These are phyloP conservation scores for Starmera stellimalicola DNA, from an alignment of 1,139 yeast genomes.

Conservation along the genomic window DNA sequence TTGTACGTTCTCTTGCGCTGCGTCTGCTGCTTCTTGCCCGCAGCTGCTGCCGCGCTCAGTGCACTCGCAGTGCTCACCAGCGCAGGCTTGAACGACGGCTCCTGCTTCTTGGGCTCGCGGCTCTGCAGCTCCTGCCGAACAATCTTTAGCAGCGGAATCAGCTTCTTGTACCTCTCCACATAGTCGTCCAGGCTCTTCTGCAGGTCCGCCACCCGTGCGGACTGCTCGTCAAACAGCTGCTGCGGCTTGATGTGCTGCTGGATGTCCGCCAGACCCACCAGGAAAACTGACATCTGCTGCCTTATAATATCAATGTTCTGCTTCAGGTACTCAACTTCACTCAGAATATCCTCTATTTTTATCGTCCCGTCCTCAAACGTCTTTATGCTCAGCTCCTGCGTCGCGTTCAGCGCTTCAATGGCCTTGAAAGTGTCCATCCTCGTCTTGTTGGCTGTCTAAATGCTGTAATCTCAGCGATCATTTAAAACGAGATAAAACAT, in stretches of 20 bases:
- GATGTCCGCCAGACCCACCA: constrained; percentile 13
- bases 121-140: constrained; percentile 13
- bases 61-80: constrained; percentile 1
- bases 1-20: constrained; percentile 15
- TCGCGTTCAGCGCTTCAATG: constrained; percentile 21
- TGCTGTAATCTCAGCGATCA: neutral
- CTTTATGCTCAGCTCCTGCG: constrained; percentile 17
- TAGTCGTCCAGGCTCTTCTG: constrained; percentile 18
- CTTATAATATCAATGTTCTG: constrained; percentile 16
- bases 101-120: constrained; percentile 12
- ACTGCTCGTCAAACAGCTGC: constrained; percentile 16
- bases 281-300: constrained; percentile 17
- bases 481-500: no score
- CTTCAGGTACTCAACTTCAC: constrained; percentile 25
- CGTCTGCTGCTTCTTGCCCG: constrained; percentile 7
- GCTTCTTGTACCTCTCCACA: constrained; percentile 17
- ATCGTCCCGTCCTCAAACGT: constrained; percentile 26
- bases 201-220: constrained; percentile 9
- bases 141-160: constrained; percentile 14
- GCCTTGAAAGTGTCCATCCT: constrained; percentile 18
- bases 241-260: constrained; percentile 12
- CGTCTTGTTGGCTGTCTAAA: neutral
- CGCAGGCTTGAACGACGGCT: constrained; percentile 12
- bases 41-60: constrained; percentile 1
- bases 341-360: constrained; percentile 21